A percentile compares a stretch with the other conserved stretches of the same genome.
phyloP scores from a whole-genome alignment of 768 basidiomycete species.

The Sistotremastrum niveocremeum region DNA sequence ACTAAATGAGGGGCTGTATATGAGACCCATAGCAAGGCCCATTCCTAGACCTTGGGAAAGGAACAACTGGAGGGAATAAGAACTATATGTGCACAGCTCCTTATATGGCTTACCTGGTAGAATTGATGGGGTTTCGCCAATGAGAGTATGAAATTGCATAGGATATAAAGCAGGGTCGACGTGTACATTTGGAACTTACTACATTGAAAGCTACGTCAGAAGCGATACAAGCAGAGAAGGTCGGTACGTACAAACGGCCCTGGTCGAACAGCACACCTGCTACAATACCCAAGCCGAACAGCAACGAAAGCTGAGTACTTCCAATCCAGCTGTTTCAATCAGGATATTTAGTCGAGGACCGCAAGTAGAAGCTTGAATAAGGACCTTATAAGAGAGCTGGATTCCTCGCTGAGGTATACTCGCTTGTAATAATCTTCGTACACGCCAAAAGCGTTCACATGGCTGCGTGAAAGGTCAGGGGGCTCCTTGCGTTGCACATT shows the following conservation, averaged over 20 bases:
- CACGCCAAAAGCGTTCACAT: constrained; percentile 28
- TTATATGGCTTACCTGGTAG: constrained; percentile 23
- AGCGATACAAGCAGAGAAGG: neutral
- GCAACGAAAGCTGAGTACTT: constrained; percentile 33
- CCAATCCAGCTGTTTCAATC: constrained; percentile 28
- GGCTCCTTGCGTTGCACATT: no score
- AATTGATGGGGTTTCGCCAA: constrained; percentile 27
- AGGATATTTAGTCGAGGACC: neutral
- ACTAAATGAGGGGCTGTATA: constrained; percentile 34
- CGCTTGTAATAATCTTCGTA: constrained; percentile 31
- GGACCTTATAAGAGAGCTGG: constrained; percentile 26
- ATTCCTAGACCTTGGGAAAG: constrained; percentile 35
- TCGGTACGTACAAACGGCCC: constrained; percentile 32
- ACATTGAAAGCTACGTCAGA: neutral
- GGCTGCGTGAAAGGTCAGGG: constrained; percentile 11
- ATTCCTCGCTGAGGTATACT: constrained; percentile 22
- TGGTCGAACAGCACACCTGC: constrained; percentile 37
- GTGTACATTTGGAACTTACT: constrained; percentile 32
- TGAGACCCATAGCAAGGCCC: constrained; percentile 35
- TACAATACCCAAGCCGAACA: constrained; percentile 29
- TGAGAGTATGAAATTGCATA: constrained; percentile 34
- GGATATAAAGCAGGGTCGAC: constrained; percentile 30
- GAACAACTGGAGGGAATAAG: constrained; percentile 25
- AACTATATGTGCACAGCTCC: constrained; percentile 3
- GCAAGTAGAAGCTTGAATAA: constrained; percentile 1